Evolutionary conservation across 148 eudicot genomes (phyloP).

Genomic region (Nepenthes mirabilis): DNA sequence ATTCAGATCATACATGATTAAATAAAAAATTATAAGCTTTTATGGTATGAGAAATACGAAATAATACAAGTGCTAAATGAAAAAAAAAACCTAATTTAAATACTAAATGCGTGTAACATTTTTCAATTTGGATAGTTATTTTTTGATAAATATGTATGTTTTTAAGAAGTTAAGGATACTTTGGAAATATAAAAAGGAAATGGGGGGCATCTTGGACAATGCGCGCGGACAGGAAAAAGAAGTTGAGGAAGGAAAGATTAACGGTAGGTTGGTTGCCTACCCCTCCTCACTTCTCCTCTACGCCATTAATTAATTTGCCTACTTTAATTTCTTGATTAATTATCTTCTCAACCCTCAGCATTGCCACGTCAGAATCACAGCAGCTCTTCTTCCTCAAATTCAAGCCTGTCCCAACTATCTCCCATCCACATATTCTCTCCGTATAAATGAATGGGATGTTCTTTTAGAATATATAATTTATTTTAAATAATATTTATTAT

Average conservation of each 20-base stretch:
- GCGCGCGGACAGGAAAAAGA: background rate
- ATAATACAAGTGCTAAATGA: background rate
- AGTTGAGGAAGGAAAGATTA: conserved; percentile 5
- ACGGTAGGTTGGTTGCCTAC: conserved; percentile 13
- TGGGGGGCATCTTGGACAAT: conserved; percentile 3
- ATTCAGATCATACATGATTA: no score
- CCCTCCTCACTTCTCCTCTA: conserved; percentile 4
- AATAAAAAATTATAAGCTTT: no score
- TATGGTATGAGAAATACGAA: no score
- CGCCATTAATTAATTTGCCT: background rate
- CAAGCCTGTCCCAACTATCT: conserved; percentile 3
- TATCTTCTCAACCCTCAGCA: background rate
- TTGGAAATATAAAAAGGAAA: background rate
- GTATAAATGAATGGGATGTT: no score
- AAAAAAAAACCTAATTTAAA: background rate
- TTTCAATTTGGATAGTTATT: no score
- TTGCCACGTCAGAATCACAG: background rate
- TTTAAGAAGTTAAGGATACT: no score
- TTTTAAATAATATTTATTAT: no score
- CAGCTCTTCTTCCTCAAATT: background rate
- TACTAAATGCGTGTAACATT: background rate
- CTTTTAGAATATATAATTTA: no score
- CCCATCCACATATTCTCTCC: no score
- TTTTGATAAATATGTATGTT: no score
- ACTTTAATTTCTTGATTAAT: background rate